These are phyloP conservation scores for Nymphaea colorata DNA, from an alignment of 164 flowering plant genomes.

Conservation along the genomic window DNA sequence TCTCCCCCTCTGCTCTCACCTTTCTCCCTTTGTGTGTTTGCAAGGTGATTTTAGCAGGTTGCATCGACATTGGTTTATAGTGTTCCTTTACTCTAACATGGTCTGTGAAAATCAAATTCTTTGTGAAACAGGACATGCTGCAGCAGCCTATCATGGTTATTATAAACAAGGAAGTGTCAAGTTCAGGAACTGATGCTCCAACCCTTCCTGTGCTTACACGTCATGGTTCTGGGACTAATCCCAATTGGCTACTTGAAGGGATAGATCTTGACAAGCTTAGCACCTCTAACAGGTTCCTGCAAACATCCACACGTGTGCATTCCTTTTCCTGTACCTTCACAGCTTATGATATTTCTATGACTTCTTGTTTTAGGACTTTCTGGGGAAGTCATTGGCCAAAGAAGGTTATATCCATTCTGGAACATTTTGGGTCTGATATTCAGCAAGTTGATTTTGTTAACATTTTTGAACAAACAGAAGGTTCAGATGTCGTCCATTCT, in stretches of 20 bases:
- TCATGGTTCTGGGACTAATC: conserved; percentile 11
- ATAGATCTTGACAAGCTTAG: conserved; percentile 18
- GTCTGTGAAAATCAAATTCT: background rate
- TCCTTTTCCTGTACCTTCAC: too few species aligned
- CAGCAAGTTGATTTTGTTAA: too few species aligned
- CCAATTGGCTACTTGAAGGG: conserved; percentile 10
- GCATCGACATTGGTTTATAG: too few species aligned
- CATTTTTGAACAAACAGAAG: too few species aligned
- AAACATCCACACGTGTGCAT: background rate
- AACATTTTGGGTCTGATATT: too few species aligned
- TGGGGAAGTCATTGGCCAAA: background rate
- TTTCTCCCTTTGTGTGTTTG: too few species aligned
- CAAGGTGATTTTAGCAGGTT: too few species aligned
- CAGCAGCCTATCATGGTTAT: conserved; percentile 55
- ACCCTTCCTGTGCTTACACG: conserved; percentile 11
- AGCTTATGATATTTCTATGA: too few species aligned
- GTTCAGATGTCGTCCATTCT: too few species aligned
- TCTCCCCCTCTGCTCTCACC: too few species aligned
- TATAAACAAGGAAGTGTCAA: conserved; percentile 31
- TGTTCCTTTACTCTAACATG: too few species aligned
- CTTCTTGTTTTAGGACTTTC: background rate
- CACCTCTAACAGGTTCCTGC: conserved; percentile 31
- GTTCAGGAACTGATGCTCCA: conserved; percentile 16
- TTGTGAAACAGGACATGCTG: conserved; percentile 40
- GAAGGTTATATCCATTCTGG: background rate